Base-by-base conservation (phyloP, 139 green algal genomes). In the Haematococcus sp. region DNA sequence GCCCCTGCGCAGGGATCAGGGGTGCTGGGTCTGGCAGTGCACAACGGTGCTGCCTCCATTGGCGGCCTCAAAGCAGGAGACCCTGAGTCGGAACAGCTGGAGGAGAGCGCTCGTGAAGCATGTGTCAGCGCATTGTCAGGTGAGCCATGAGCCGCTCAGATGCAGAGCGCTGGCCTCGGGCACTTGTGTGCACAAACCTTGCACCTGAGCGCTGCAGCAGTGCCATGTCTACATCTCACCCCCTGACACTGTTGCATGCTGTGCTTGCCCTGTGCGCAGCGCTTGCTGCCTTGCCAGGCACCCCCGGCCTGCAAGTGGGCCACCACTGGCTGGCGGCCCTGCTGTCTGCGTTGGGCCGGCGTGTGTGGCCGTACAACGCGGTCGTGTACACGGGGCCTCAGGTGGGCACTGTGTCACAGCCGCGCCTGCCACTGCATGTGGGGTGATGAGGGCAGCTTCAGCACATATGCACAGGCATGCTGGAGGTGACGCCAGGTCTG, bases 281-380 rank as follows among this genome's bases (percentile, higher is more conserved):
- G 1, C 76, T 94, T 4, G 72, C 85, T 1, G 49, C 73, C 0
- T 58, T 71, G 16, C 56, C 74, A 1, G 87, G 87, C 16, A 63
- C 60, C 0, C 44, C 76, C 0, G 89, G 89, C 2, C 72, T 91
- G 17, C 77, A 83, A n/a, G 76, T 90, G 13, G 87, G 87, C 0
- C 77, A 90, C 70, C 76, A 81, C 34, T 94, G 90, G 90, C 83
- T 94, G 34, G 81, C 81, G 2, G 77, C 87, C 16, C 65, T 94
- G 58, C 86, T 94, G 35, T 70, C 80, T 15, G 55, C 78, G 69
- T 80, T 94, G 49, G 87, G 85, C 3, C 59, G 56, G 28, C 56
- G 85, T 30, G 81, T 86, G 1, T 76, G 74, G 43, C 70, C 83
- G 22, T 84, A 85, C 74, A 77, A 78, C 17, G 65, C 35, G n/a